Evolutionary conservation across 257 asterid species (phyloP).

Genomic region (Primulina eburnea): DNA sequence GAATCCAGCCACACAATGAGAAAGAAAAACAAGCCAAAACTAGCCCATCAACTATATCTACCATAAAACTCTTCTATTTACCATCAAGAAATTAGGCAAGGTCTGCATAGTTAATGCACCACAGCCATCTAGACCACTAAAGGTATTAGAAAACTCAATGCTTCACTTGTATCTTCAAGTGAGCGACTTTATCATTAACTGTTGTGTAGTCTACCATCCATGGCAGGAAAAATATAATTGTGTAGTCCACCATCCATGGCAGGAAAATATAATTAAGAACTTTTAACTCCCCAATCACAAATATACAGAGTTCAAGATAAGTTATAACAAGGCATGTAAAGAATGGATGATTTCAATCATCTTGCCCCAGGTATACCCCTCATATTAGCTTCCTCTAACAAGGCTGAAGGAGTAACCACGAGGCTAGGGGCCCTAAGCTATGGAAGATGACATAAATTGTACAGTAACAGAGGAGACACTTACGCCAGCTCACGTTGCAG

Average conservation of each 20-base stretch:
- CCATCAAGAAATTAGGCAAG: constrained; percentile 7
- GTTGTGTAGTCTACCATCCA: background rate
- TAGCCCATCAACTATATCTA: background rate
- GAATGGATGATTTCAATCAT: background rate
- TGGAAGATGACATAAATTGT: background rate
- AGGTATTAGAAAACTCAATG: background rate
- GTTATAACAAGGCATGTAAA: background rate
- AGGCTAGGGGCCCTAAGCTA: background rate
- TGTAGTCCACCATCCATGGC: background rate
- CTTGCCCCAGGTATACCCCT: background rate
- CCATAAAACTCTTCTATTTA: constrained; percentile 3
- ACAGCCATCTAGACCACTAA: constrained; percentile 20
- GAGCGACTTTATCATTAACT: background rate
- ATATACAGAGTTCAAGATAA: background rate
- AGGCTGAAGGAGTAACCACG: background rate
- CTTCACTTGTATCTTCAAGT: background rate
- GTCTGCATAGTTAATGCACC: background rate
- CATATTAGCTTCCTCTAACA: background rate
- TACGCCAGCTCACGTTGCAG: too few species aligned
- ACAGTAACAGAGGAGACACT: background rate
- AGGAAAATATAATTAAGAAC: too few species aligned
- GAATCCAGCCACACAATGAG: background rate
- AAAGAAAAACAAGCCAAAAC: background rate
- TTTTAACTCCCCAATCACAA: background rate
- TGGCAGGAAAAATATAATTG: background rate